Conservation (phyloP, 2,329 filamentous ascomycete genomes). For the Stagonosporopsis vannaccii region DNA sequence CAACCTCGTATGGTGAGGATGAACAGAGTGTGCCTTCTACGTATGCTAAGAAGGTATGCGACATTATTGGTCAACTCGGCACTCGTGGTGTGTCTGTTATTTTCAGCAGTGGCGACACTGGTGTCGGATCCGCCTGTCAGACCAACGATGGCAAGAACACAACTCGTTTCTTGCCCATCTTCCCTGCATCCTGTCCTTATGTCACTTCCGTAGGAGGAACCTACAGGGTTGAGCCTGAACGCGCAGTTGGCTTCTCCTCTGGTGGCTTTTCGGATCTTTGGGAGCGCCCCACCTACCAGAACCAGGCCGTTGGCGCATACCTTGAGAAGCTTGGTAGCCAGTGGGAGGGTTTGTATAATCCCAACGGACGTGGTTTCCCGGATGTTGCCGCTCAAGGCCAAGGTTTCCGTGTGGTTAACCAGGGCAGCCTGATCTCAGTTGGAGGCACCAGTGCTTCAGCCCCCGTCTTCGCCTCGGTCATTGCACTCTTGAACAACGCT, state of each 20-base stretch:
- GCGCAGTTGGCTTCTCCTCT: slow-evolving; percentile 50
- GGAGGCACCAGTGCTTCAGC: slow-evolving; percentile 51
- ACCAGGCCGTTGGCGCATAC: slow-evolving; percentile 50
- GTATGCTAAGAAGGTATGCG: slow-evolving; percentile 50
- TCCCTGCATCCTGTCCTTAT: slow-evolving; percentile 58
- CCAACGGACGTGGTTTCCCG: slow-evolving; percentile 53
- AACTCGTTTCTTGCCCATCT: slow-evolving; percentile 54
- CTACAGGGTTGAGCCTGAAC: slow-evolving; percentile 49
- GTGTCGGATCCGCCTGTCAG: slow-evolving; percentile 53
- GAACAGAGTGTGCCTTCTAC: slow-evolving; percentile 49
- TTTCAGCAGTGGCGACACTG: slow-evolving; percentile 51
- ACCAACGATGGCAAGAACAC: slow-evolving; percentile 56
- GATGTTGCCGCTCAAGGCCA: slow-evolving; percentile 53
- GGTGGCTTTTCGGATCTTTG: slow-evolving; percentile 58
- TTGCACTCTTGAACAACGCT: slow-evolving; percentile 50
- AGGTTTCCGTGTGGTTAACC: slow-evolving; percentile 47
- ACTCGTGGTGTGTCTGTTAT: slow-evolving; percentile 51
- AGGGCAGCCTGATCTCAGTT: slow-evolving; percentile 40
- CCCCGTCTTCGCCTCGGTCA: slow-evolving; percentile 48
- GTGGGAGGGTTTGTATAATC: slow-evolving; percentile 54
- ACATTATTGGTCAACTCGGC: slow-evolving; percentile 51
- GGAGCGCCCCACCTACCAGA: slow-evolving; percentile 53
- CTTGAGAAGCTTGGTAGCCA: slow-evolving; percentile 49
- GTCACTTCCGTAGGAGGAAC: slow-evolving; percentile 58
- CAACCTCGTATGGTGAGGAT: slow-evolving; percentile 52